Evolutionary conservation across 108 stramenopile genomes (phyloP), one percentile per base, ranked within the genome.

Genomic region (Chaetoceros muelleri): DNA sequence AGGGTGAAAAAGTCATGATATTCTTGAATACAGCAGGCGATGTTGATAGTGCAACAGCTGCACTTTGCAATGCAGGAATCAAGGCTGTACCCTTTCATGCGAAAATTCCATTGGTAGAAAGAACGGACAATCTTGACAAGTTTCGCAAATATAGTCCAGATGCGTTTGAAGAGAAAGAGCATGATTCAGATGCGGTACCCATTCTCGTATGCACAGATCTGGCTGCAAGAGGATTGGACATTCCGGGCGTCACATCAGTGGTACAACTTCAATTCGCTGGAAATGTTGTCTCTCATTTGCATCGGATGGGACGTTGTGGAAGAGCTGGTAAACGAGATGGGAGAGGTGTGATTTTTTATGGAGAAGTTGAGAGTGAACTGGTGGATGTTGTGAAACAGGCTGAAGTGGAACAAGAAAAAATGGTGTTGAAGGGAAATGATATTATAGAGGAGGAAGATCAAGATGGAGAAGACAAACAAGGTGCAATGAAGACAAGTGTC

Each of bases 251-350:
- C 13, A 89, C 84, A 28, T 87, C 84, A 13, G 94, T 99, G 2
- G 91, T 99, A 21, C 97, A 99, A 60, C 72, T 93, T 34, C 95
- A 98, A 60, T 97, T 98, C 69, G 96, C 99, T 8, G 71, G 78
- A 2, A 92, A 97, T 52, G 91, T 95, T 27, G 94, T 94, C 19
- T 75, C 95, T 19, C 97, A 99, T 76, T 84, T 99, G 31, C 99
- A 99, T 71, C 84, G 99, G 1, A 96, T 98, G 74, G 99, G 99
- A 18, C 85, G 97, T 23, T 95, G 95, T 50, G 99, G 97, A 3
- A 73, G 97, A 27, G 97, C 97, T 0, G 97, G 97, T 21, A 78
- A 93, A 53, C 80, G 87, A 3, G 71, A 80, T 53, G 99, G 97
- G 23, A 67, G 93, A 22, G 84, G 95, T 16, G 88, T 99, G 24